These are phyloP conservation scores for Rosa chinensis DNA, from an alignment of 306 rosid species.

Conservation along the genomic window DNA sequence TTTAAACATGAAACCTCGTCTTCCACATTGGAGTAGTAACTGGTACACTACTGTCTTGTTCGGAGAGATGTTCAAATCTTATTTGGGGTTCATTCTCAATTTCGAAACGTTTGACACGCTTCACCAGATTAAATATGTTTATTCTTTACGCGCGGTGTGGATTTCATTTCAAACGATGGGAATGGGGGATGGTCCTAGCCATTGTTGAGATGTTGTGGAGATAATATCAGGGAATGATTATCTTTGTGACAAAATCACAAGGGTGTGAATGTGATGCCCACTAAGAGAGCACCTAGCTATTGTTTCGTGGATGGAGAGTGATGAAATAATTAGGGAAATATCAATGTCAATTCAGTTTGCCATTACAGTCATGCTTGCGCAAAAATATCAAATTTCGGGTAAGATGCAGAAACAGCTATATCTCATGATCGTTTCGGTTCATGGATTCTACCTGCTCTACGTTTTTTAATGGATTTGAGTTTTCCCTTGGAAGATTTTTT, in stretches of 20 bases:
- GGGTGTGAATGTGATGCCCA: neutral
- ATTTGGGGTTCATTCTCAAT: too few relatives aligned
- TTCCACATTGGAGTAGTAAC: neutral
- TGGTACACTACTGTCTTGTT: too few relatives aligned
- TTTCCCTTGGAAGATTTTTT: neutral
- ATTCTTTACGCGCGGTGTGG: neutral
- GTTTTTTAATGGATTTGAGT: neutral
- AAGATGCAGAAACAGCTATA: neutral
- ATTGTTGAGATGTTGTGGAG: neutral
- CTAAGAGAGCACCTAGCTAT: neutral
- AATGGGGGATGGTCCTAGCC: neutral
- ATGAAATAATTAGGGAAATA: too few relatives aligned
- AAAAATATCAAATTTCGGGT: neutral
- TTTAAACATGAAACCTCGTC: neutral
- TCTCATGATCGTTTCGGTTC: neutral
- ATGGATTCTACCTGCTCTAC: neutral
- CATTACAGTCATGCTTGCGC: neutral
- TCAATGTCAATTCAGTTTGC: neutral
- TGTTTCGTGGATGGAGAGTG: neutral
- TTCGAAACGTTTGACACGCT: too few relatives aligned
- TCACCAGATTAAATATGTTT: too few relatives aligned
- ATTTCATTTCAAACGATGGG: neutral
- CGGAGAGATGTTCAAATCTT: too few relatives aligned
- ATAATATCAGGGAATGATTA: neutral
- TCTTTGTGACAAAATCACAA: neutral